Evolutionary conservation across 2,329 filamentous ascomycete genomes (phyloP).

Genomic region (Alternaria sp.): DNA sequence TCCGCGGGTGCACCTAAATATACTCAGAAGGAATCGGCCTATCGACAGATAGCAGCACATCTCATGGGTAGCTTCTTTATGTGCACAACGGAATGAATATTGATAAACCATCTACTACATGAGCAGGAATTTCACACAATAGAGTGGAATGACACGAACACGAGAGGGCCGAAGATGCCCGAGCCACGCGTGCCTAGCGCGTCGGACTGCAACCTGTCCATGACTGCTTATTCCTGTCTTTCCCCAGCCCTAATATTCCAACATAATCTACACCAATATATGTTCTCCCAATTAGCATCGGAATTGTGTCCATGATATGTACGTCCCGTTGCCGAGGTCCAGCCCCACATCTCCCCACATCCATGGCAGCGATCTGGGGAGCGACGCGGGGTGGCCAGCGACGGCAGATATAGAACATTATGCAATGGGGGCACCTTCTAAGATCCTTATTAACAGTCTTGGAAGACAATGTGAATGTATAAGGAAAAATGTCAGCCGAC

Average conservation of each 20-base stretch:
- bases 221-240: neutral
- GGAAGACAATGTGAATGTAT: neutral
- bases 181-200: neutral
- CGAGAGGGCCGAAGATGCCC: neutral
- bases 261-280: neutral
- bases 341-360: slow-evolving; percentile 23
- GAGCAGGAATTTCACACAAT: neutral
- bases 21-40: too few species aligned
- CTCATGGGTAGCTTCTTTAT: neutral
- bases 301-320: neutral
- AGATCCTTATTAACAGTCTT: neutral
- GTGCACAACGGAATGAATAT: neutral
- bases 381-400: neutral
- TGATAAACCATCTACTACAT: neutral
- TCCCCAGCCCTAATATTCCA: neutral
- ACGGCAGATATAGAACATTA: neutral
- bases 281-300: neutral
- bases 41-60: too few species aligned
- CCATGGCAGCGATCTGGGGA: neutral
- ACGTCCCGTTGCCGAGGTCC: slow-evolving; percentile 14
- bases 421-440: neutral
- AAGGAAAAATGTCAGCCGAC: slow-evolving; percentile 4
- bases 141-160: neutral
- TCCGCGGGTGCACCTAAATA: neutral
- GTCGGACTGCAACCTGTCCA: neutral